Conservation (phyloP, 345 rosid species). For the Ceriops zippeliana region DNA sequence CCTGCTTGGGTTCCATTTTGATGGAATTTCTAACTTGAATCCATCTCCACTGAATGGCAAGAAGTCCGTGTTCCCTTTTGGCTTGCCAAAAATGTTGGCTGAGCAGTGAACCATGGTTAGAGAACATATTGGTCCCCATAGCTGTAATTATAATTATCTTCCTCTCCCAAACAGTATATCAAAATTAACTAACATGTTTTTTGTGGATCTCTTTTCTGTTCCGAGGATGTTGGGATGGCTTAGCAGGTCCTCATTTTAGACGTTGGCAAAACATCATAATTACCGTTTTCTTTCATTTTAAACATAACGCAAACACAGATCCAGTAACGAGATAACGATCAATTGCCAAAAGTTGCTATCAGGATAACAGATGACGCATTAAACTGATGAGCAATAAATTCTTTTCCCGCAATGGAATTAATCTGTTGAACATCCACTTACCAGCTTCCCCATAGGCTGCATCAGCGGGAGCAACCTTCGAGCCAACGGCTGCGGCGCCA, state of each 20-base stretch:
- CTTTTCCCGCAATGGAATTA: too few relatives aligned
- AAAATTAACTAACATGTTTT: too few relatives aligned
- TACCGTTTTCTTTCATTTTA: too few relatives aligned
- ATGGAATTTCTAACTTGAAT: constrained; percentile 65
- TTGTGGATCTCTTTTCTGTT: not conserved
- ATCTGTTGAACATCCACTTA: constrained; percentile 11
- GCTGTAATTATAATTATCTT: not conserved
- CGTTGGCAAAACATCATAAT: too few relatives aligned
- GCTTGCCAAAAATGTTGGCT: constrained; percentile 94
- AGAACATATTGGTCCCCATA: not conserved
- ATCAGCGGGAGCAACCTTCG: constrained; percentile 85
- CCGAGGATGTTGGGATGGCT: not conserved
- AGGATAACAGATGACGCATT: too few relatives aligned
- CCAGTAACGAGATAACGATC: too few relatives aligned
- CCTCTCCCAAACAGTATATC: too few relatives aligned
- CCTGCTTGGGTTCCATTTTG: constrained; percentile 97
- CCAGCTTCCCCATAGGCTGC: constrained; percentile 98
- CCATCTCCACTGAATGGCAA: constrained; percentile 64
- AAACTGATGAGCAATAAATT: too few relatives aligned
- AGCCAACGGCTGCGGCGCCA: constrained; percentile 76
- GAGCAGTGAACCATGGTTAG: constrained; percentile 27
- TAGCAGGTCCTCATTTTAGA: not conserved
- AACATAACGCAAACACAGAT: too few relatives aligned
- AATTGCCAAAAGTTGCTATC: too few relatives aligned
- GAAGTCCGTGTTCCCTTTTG: constrained; percentile 79